Conservation (phyloP, 140 eudicot species). For the Stevia rebaudiana region DNA sequence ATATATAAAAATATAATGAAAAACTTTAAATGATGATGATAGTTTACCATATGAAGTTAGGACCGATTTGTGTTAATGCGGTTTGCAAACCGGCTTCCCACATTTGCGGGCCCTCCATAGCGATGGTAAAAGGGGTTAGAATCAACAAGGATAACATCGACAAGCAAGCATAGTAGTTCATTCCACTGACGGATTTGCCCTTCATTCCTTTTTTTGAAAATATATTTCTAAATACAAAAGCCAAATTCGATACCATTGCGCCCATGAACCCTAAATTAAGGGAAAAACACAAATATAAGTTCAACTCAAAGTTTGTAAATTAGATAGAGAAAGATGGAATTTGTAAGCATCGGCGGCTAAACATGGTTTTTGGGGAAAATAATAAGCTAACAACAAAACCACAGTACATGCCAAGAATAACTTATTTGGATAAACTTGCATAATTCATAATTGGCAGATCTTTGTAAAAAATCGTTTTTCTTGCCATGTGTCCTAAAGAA, state of each 20-base stretch:
- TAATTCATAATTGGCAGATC: background rate
- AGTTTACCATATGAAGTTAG: slow-evolving; percentile 47
- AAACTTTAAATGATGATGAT: background rate
- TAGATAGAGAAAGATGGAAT: background rate
- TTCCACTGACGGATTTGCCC: slow-evolving; percentile 56
- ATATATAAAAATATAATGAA: background rate
- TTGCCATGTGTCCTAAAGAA: background rate
- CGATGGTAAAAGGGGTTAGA: slow-evolving; percentile 50
- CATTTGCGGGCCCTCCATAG: slow-evolving; percentile 57
- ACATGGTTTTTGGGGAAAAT: background rate
- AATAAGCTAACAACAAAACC: background rate
- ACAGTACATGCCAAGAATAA: background rate
- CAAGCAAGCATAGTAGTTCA: slow-evolving; percentile 61
- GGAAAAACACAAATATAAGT: slow-evolving; percentile 4
- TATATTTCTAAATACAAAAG: slow-evolving; percentile 60
- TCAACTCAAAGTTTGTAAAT: background rate
- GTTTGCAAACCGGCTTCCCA: slow-evolving; percentile 63
- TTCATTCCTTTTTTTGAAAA: slow-evolving; percentile 63
- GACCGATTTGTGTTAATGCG: slow-evolving; percentile 46
- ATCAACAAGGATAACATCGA: slow-evolving; percentile 51
- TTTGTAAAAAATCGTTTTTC: background rate
- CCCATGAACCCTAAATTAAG: slow-evolving; percentile 47
- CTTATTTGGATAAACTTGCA: background rate
- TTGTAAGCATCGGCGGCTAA: background rate
- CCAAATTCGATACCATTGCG: slow-evolving; percentile 65